phyloP scores from a whole-genome alignment of 164 flowering plant genomes.

The Vitis rupestris region DNA sequence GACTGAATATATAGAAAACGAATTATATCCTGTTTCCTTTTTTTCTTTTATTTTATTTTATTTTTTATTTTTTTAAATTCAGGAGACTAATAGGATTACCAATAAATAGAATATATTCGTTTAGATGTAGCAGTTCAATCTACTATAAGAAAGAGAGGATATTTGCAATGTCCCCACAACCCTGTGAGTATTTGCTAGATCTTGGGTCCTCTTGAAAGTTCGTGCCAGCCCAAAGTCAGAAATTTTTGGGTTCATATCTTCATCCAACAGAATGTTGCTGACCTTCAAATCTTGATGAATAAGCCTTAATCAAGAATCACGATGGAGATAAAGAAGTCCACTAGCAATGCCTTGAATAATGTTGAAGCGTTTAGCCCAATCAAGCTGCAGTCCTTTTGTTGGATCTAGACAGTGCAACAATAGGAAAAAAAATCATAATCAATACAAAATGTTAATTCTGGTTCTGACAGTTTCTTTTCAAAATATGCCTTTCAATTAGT shows the following conservation, averaged over 20 bases:
- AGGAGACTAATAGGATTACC: no score
- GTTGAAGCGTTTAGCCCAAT: slow-evolving; percentile 1
- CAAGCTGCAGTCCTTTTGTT: background rate
- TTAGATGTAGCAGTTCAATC: no score
- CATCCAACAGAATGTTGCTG: slow-evolving; percentile 13
- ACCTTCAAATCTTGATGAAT: slow-evolving; percentile 16
- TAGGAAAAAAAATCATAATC: background rate
- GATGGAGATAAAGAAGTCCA: slow-evolving; percentile 14
- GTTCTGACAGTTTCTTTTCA: no score
- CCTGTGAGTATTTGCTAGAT: slow-evolving; percentile 4
- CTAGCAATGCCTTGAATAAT: slow-evolving; percentile 12
- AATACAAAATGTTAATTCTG: background rate
- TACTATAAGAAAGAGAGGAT: background rate
- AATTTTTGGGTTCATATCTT: slow-evolving; percentile 15
- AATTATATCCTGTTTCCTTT: no score
- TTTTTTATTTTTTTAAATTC: no score
- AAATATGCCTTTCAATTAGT: no score
- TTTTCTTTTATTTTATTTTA: no score
- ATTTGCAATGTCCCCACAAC: slow-evolving; percentile 17
- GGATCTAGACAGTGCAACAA: background rate
- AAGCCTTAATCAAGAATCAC: slow-evolving; percentile 11
- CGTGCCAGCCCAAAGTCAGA: slow-evolving; percentile 16
- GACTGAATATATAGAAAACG: no score
- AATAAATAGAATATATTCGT: no score
- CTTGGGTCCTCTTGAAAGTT: slow-evolving; percentile 1